Evolutionary conservation across 768 basidiomycete genomes (phyloP).

Genomic region (Mycena kentingensis): DNA sequence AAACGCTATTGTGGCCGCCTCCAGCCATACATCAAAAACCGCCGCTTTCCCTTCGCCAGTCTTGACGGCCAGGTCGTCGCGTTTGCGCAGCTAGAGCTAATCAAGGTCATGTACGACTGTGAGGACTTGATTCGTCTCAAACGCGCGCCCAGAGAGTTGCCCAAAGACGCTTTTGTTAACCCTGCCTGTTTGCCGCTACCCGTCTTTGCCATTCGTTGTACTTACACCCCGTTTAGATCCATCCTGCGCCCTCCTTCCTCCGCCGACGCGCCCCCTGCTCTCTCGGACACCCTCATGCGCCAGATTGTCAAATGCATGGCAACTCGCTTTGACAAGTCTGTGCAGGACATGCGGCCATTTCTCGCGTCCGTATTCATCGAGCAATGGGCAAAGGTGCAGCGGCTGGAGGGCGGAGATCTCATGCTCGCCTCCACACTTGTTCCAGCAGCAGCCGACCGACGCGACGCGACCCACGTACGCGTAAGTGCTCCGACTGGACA

Average conservation of each 20-base stretch:
- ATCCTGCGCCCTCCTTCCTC: slow-evolving; percentile 17
- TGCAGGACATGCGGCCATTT: not conserved
- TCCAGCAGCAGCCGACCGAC: slow-evolving; percentile 10
- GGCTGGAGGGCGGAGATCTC: slow-evolving; percentile 26
- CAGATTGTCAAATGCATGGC: slow-evolving; percentile 9
- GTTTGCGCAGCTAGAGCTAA: no score
- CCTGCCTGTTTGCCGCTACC: slow-evolving; percentile 1
- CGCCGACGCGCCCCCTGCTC: not conserved
- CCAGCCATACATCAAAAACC: no score
- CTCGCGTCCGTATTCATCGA: slow-evolving; percentile 3
- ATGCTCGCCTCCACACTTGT: slow-evolving; percentile 16
- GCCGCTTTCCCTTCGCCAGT: no score
- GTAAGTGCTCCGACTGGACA: slow-evolving; percentile 16
- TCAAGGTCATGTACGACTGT: no score
- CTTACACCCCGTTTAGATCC: slow-evolving; percentile 1
- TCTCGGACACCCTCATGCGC: not conserved
- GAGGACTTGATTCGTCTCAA: no score
- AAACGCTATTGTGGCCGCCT: no score
- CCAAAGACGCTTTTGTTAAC: not conserved
- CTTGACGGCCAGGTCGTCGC: no score
- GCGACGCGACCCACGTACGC: slow-evolving; percentile 30
- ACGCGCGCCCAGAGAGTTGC: no score
- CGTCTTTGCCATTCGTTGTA: not conserved
- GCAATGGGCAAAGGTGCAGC: slow-evolving; percentile 26
- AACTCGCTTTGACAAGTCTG: slow-evolving; percentile 4